phyloP scores from a whole-genome alignment of 306 rosid species.

The Carpinus fangiana region DNA sequence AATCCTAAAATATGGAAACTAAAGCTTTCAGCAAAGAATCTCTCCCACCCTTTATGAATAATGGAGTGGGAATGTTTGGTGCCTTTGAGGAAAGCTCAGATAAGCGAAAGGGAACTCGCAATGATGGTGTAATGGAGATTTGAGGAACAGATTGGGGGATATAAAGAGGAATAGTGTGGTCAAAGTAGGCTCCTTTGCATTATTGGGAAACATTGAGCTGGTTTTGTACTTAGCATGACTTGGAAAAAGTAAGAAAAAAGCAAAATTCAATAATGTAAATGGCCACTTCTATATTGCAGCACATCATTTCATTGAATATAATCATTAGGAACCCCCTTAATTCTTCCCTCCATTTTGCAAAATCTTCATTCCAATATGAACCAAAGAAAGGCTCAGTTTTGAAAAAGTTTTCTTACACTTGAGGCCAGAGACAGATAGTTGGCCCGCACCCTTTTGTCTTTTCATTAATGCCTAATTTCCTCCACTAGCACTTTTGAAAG shows the following conservation, averaged over 20 bases:
- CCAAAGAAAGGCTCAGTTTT: slow-evolving; percentile 49
- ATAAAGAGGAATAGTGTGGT: slow-evolving; percentile 36
- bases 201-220: slow-evolving; percentile 74
- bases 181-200: slow-evolving; percentile 50
- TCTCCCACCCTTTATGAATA: slow-evolving; percentile 31
- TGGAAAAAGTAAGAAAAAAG: slow-evolving; percentile 22
- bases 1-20: slow-evolving; percentile 20
- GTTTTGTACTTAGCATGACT: slow-evolving; percentile 62
- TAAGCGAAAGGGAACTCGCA: slow-evolving; percentile 37
- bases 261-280: slow-evolving; percentile 44
- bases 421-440: slow-evolving; percentile 46
- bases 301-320: slow-evolving; percentile 53
- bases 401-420: slow-evolving; percentile 43
- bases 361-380: slow-evolving; percentile 47
- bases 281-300: slow-evolving; percentile 45
- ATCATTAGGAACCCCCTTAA: slow-evolving; percentile 45
- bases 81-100: slow-evolving; percentile 48
- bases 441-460: slow-evolving; percentile 41
- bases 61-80: slow-evolving; percentile 40
- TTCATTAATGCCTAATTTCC: slow-evolving; percentile 41
- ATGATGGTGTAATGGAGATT: slow-evolving; percentile 55
- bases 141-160: slow-evolving; percentile 39
- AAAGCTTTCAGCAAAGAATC: slow-evolving; percentile 43
- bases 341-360: slow-evolving; percentile 46
- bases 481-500: slow-evolving; percentile 39